These are phyloP conservation scores for Termitomyces sp. DNA, from an alignment of 768 basidiomycete genomes.

Conservation along the genomic window DNA sequence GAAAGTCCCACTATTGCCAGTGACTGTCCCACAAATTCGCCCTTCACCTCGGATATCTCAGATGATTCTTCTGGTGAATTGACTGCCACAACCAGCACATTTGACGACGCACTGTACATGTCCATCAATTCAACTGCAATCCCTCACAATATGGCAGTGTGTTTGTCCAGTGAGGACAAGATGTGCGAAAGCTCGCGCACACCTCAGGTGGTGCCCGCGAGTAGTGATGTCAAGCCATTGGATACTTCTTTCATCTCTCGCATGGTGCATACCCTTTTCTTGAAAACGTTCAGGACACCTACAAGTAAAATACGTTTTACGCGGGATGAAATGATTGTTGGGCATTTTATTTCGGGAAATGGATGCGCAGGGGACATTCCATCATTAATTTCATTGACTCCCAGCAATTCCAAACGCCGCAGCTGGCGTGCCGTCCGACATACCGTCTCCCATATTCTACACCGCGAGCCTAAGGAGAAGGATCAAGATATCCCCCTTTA, in stretches of 20 bases:
- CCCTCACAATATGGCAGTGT: neutral
- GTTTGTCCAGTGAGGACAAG: neutral
- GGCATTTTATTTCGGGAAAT: neutral
- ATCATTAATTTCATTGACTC: neutral
- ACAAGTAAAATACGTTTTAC: neutral
- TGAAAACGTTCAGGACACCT: neutral
- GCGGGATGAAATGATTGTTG: neutral
- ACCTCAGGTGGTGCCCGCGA: neutral
- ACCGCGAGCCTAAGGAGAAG: neutral
- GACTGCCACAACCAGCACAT: neutral
- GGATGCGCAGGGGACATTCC: neutral
- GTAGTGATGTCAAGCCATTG: neutral
- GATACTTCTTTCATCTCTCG: too few species aligned
- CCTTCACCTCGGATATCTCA: neutral
- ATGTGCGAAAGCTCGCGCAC: neutral
- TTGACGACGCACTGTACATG: neutral
- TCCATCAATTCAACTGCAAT: neutral
- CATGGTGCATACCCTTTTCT: neutral
- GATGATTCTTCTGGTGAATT: neutral
- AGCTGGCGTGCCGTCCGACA: slow-evolving; percentile 12
- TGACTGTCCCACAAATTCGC: neutral
- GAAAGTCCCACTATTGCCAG: slow-evolving; percentile 6
- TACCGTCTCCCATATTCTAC: slow-evolving; percentile 13
- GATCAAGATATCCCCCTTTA: neutral
- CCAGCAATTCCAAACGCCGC: neutral